Base-by-base conservation (phyloP, 176 grass and related monocot species). In the Triticum monococcum region DNA sequence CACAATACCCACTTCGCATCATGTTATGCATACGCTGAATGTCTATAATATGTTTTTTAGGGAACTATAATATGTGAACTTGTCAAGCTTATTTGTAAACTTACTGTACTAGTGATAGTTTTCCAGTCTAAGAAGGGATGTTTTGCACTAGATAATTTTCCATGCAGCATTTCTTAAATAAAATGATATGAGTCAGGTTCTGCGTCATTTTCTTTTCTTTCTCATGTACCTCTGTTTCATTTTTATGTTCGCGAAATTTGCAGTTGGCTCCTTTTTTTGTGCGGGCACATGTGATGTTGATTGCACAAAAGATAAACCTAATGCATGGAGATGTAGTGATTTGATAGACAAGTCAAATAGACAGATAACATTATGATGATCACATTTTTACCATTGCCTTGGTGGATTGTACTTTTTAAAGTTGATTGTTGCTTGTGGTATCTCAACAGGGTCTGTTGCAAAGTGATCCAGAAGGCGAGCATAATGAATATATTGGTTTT, bases 391-490 rank as follows among this genome's bases (percentile, higher is more conserved):
- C 43, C 68, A 71, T 78, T 88, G 62, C 28, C 4, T 65, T 73
- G 1, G 7, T 72, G 30, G 52, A 72, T 13, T 59, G 50, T 56
- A 65, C 13, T 80, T 64, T 23, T 84, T n/a, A 8, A 73, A 66
- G 25, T 80, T 72, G 43, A 75, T 80, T n/a, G 26, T 79, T 81
- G 43, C 60, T 81, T 80, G 45, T 82, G 63, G 82, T 78, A 64
- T 79, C 5, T 52, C 56, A 68, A 84, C 81, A 98, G 93, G 93
- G 93, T 88, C 83, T 98, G 78, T 62, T 98, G 68, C 96, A 98
- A 96, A 98, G 87, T 77, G 93, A 98, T 24, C 78, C 86, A n/a
- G 96, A 98, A 96, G 96, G 92, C 38, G 88, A 92, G 70, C 74
- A 80, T 81, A 83, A 87, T 80, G 92, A 98, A 80, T 94, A 88